Evolutionary conservation across 805 yeast species (phyloP), one percentile per base, ranked within the genome.

Genomic region (Ogataea chonburiensis): DNA sequence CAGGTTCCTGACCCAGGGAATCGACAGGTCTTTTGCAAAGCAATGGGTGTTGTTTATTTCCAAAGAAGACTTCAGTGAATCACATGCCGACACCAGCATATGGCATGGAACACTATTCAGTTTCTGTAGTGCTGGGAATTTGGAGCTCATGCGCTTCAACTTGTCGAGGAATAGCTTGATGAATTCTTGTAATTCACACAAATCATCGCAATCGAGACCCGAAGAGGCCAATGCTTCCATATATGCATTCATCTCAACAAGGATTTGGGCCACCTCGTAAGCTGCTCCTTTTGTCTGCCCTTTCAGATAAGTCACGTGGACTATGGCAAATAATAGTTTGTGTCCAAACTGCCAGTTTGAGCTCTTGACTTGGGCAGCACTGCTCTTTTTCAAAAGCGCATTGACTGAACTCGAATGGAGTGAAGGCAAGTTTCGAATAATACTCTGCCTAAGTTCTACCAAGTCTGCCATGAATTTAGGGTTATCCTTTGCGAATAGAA

Each of bases 191-290:
- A 45, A 8, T 20, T 14, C n/a, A 2, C 14, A 11, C 5, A 36
- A 18, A 17, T 24, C 23, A 2, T 33, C 35, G 6, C 21, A 21
- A 10, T 33, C 28, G 5, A 41, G 21, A 5, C 23, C 28, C 3
- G 16, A 26, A 3, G 28, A 21, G 7, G 46, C 33, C 8, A 41
- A 23, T 3, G 34, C 30, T 13, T 34, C 42, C 16, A 41, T 18
- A 13, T 36, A 45, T 13, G 38, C 40, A 25, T 45, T 45, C 28
- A 45, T 32, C 24, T 41, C 45, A 3, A 45, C 28, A 32, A 45
- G 33, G 9, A 41, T 5, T 13, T 25, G 22, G 13, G 44, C 39
- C 2, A 30, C 30, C n/a, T 21, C 40, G 9, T 21, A 29, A 11
- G 28, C 28, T 11, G 27, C 26, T 4, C 30, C 27, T 6, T 13